These are phyloP conservation scores for Candida dajiaensis DNA, from an alignment of 805 yeast species.

Conservation along the genomic window DNA sequence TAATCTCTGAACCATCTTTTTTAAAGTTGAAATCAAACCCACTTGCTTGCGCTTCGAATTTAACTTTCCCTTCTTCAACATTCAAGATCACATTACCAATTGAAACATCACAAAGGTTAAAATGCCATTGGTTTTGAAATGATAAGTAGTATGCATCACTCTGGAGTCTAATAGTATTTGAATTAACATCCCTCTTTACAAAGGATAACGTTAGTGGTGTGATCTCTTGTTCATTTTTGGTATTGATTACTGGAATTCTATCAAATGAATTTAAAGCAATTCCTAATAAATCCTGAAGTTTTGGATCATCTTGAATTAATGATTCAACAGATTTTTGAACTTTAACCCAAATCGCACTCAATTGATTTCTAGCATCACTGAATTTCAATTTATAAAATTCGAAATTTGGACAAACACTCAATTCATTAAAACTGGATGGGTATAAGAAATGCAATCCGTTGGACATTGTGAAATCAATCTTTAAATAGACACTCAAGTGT, in stretches of 20 bases:
- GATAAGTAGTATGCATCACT: constrained; percentile 60
- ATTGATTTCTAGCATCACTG: constrained; percentile 51
- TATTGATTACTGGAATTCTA: constrained; percentile 45
- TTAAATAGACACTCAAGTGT: constrained; percentile 58
- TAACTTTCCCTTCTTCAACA: constrained; percentile 40
- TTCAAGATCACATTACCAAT: constrained; percentile 43
- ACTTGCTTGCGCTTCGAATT: constrained; percentile 44
- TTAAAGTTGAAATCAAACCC: constrained; percentile 64
- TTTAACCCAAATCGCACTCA: constrained; percentile 59
- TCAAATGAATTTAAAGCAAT: constrained; percentile 58
- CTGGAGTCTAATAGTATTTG: constrained; percentile 38
- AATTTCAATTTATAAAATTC: constrained; percentile 61
- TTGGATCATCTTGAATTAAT: constrained; percentile 35
- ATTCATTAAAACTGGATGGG: constrained; percentile 64
- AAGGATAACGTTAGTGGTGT: constrained; percentile 36
- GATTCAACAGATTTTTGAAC: constrained; percentile 47
- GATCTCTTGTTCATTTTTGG: constrained; percentile 31
- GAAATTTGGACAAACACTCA: constrained; percentile 55
- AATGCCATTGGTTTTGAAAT: constrained; percentile 73
- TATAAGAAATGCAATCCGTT: constrained; percentile 68
- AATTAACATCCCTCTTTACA: constrained; percentile 34
- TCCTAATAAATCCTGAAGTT: constrained; percentile 41
- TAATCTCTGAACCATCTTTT: constrained; percentile 18
- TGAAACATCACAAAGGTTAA: constrained; percentile 58
- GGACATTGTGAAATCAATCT: constrained; percentile 69